Evolutionary conservation across 2,329 filamentous ascomycete species (phyloP).

Genomic region (Verticillium longisporum): DNA sequence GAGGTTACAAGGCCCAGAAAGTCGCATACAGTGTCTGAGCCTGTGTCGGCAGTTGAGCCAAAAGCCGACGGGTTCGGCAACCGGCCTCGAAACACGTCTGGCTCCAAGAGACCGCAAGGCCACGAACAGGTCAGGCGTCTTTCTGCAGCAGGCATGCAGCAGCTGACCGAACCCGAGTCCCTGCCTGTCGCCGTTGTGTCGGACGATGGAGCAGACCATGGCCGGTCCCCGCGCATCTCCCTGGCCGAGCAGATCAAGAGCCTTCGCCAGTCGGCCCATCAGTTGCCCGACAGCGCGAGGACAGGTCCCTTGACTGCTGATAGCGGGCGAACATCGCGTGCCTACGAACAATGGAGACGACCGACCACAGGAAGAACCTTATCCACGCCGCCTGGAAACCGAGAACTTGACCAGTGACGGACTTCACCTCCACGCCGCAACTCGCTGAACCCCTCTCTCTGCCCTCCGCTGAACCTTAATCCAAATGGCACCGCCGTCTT

Average conservation of each 20-base stretch:
- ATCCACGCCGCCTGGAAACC: conserved; percentile 45
- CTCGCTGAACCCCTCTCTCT: conserved; percentile 38
- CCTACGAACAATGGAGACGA: conserved; percentile 23
- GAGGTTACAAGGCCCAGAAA: not conserved
- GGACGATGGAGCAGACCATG: conserved; percentile 15
- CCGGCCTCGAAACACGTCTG: conserved; percentile 5
- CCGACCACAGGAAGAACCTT: conserved; percentile 34
- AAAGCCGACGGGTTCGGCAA: conserved; percentile 2
- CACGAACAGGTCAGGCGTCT: conserved; percentile 44
- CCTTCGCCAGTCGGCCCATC: conserved; percentile 20
- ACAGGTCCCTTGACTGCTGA: conserved; percentile 17
- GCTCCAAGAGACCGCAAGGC: conserved; percentile 18
- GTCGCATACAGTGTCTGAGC: conserved; percentile 4
- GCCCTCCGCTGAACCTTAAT: conserved; percentile 21
- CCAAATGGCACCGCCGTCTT: conserved; percentile 2
- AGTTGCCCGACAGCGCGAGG: conserved; percentile 17
- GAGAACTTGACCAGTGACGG: conserved; percentile 24
- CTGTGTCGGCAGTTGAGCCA: conserved; percentile 2
- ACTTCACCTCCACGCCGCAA: conserved; percentile 35
- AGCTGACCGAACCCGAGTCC: conserved; percentile 51
- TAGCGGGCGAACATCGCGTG: conserved; percentile 13
- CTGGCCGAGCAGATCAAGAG: conserved; percentile 24
- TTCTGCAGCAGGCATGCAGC: conserved; percentile 52
- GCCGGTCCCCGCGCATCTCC: conserved; percentile 25
- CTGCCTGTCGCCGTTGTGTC: conserved; percentile 43